phyloP scores from a whole-genome alignment of 2,329 filamentous ascomycete genomes.

The Penicillium capsulatum region DNA sequence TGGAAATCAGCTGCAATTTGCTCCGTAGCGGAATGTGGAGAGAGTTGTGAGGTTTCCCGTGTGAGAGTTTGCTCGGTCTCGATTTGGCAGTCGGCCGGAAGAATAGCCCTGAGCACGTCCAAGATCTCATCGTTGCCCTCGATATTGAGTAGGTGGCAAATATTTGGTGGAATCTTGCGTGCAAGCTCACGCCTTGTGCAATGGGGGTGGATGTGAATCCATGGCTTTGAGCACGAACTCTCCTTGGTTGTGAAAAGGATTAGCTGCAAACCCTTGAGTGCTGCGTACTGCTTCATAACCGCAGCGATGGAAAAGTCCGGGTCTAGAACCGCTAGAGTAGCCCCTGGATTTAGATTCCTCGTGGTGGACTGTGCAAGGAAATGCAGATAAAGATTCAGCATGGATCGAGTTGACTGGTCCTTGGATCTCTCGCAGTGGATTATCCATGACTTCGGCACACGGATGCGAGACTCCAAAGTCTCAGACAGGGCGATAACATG shows the following conservation, averaged over 20 bases:
- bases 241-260: slow-evolving; percentile 17
- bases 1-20: slow-evolving; percentile 7
- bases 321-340: slow-evolving; percentile 14
- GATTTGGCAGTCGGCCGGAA: slow-evolving; percentile 8
- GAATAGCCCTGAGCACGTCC: slow-evolving; percentile 1
- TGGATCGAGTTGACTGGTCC: slow-evolving; percentile 4
- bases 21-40: background rate
- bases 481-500: slow-evolving; percentile 12
- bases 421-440: slow-evolving; percentile 6
- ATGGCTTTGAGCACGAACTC: slow-evolving; percentile 9
- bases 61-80: slow-evolving; percentile 15
- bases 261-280: slow-evolving; percentile 11
- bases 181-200: slow-evolving; percentile 13
- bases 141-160: slow-evolving; percentile 9
- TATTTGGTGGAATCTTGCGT: slow-evolving; percentile 8
- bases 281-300: slow-evolving; percentile 10
- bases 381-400: slow-evolving; percentile 15
- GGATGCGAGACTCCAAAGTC: slow-evolving; percentile 10
- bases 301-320: slow-evolving; percentile 17
- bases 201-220: slow-evolving; percentile 15
- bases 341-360: slow-evolving; percentile 6
- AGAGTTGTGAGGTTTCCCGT: background rate
- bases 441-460: slow-evolving; percentile 8
- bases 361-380: slow-evolving; percentile 13
- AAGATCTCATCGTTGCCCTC: slow-evolving; percentile 3